Evolutionary conservation across 1,284 basidiomycete genomes (phyloP).

Genomic region (Moesziomyces antarcticus): DNA sequence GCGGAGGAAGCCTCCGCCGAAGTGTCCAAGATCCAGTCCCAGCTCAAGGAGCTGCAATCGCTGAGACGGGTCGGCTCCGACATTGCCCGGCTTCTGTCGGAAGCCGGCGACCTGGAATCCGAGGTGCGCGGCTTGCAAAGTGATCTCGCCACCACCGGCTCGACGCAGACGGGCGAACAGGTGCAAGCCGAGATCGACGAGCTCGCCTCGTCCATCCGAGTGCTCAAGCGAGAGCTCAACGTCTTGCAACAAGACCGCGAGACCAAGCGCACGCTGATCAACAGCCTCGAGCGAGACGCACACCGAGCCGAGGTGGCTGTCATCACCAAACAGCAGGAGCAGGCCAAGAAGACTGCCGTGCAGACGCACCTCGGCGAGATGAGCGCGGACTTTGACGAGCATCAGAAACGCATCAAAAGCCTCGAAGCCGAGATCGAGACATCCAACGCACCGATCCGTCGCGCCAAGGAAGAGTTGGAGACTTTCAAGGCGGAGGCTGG

Average conservation of each 20-base stretch:
- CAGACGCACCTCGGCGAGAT: constrained; percentile 69
- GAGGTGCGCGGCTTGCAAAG: constrained; percentile 49
- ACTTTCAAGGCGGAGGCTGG: constrained; percentile 73
- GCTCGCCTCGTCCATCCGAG: constrained; percentile 48
- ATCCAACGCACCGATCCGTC: constrained; percentile 77
- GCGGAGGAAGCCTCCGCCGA: constrained; percentile 45
- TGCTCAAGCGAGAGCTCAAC: constrained; percentile 55
- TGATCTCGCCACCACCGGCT: constrained; percentile 51
- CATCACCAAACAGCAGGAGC: constrained; percentile 50
- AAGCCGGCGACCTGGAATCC: constrained; percentile 29
- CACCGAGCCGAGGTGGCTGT: constrained; percentile 69
- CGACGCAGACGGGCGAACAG: constrained; percentile 54
- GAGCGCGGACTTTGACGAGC: constrained; percentile 72
- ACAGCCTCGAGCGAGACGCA: constrained; percentile 41
- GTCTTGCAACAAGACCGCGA: constrained; percentile 51
- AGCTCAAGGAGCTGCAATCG: constrained; percentile 45
- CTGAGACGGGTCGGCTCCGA: constrained; percentile 46
- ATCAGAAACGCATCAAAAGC: constrained; percentile 46
- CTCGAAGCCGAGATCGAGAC: constrained; percentile 76
- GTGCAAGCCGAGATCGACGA: constrained; percentile 55
- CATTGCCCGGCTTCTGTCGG: constrained; percentile 38
- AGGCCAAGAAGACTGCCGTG: constrained; percentile 41
- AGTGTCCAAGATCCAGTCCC: constrained; percentile 31
- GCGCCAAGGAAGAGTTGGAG: constrained; percentile 75
- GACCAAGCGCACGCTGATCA: constrained; percentile 46